Base-by-base conservation (phyloP, 2,329 filamentous ascomycete genomes). In the Verticillium tricorpus region DNA sequence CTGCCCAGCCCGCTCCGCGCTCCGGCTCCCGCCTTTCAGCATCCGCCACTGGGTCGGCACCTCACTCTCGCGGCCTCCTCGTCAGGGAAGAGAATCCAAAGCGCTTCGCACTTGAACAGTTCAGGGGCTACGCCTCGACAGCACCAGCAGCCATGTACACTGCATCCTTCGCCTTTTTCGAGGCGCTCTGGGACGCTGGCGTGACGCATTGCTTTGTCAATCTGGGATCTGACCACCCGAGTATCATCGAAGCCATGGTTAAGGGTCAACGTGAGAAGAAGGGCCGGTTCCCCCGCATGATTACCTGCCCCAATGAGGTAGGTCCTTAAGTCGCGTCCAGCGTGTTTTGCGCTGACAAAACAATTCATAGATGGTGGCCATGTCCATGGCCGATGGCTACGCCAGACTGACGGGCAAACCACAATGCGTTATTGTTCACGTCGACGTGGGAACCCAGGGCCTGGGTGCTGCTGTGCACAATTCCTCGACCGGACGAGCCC, bases 101-200 rank as follows among this genome's bases (percentile, higher is more conserved):
- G 25, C 32, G 34, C 37, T 25, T n/a, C 19, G 34, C 22, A 14
- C 22, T 57, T 25, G 31, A 57, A 6, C 56, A 39, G 19, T 15
- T 28, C 35, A 37, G 56, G 25, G 37, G 28, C 7, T 59, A 59
- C n/a, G 58, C 58, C 32, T 54, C 28, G 11, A n/a, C 45, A 9
- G 40, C 31, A 14, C 31, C 54, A 56, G 54, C 22, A 63, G 73
- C 74, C 22, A 82, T 82, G 78, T 90, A 93, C 72, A 93, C 91
- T 9, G 86, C 91, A 14, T 92, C 90, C 0, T 91, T 88, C 69
- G 91, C 90, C 73, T 93, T 94, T 74, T 93, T 94, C 66, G 91
- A 94, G 78, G 89, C 89, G 35, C 77, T 93, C 57, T 92, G 88
- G 87, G 89, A 92, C 72, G 84, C 84, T 52, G 85, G 85, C 19